Conservation (phyloP, 2,329 filamentous ascomycete genomes). For the Aureobasidium sp. region DNA sequence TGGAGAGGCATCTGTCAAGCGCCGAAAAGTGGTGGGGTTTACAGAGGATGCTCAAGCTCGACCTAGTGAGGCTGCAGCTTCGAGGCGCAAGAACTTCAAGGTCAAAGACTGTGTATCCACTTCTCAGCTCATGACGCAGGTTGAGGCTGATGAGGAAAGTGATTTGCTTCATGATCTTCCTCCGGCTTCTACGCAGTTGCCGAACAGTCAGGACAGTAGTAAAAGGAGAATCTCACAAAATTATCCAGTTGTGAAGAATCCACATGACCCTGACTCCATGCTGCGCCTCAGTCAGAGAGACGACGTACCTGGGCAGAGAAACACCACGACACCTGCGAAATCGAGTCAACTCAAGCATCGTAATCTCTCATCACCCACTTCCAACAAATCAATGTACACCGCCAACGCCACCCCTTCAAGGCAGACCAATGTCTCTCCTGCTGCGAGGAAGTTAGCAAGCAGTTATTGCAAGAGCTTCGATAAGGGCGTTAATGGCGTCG, state of each 20-base stretch:
- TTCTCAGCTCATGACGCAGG: constrained; percentile 9
- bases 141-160: constrained; percentile 3
- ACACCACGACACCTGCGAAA: constrained; percentile 31
- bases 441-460: background rate
- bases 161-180: constrained; percentile 19
- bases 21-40: constrained; percentile 12
- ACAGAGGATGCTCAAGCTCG: background rate
- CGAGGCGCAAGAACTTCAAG: constrained; percentile 19
- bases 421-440: background rate
- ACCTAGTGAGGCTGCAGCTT: background rate
- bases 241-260: constrained; percentile 73
- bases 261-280: constrained; percentile 56
- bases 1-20: constrained; percentile 5
- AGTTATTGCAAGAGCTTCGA: constrained; percentile 1
- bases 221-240: constrained; percentile 35
- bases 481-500: constrained; percentile 18
- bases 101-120: constrained; percentile 18
- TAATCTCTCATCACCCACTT: constrained; percentile 20
- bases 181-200: constrained; percentile 24
- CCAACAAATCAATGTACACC: constrained; percentile 29
- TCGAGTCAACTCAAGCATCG: background rate
- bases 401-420: constrained; percentile 16
- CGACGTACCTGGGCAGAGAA: constrained; percentile 40
- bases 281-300: constrained; percentile 60
- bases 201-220: constrained; percentile 15